Evolutionary conservation across 1,139 yeast genomes (phyloP).

Genomic region (Pichia sp.): DNA sequence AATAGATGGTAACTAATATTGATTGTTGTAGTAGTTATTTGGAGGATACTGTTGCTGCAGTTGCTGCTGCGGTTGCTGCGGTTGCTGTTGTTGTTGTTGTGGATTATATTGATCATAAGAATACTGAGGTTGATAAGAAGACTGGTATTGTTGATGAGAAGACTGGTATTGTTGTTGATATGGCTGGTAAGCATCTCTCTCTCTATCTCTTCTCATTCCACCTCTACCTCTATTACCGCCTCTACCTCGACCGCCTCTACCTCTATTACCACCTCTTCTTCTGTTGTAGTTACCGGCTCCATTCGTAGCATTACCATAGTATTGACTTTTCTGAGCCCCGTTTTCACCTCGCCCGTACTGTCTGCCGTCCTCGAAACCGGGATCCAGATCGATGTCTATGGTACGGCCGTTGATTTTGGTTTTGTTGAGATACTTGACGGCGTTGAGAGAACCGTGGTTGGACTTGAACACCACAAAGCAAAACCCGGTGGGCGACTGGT

Average conservation of each 20-base stretch:
- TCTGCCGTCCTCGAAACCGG: conserved; percentile 90
- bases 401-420: conserved; percentile 77
- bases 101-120: background rate
- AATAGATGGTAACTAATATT: background rate
- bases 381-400: conserved; percentile 82
- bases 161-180: background rate
- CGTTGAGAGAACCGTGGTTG: conserved; percentile 66
- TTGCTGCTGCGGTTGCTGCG: background rate
- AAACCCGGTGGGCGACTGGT: conserved; percentile 91
- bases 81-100: background rate
- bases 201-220: conserved; percentile 13
- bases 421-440: conserved; percentile 72
- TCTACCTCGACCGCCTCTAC: conserved; percentile 15
- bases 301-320: conserved; percentile 14
- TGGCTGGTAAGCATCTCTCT: background rate
- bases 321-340: conserved; percentile 63
- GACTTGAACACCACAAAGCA: conserved; percentile 76
- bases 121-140: background rate
- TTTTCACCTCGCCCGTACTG: conserved; percentile 88
- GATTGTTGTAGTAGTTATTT: background rate
- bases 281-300: background rate
- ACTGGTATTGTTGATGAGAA: background rate
- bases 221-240: conserved; percentile 26
- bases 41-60: background rate
- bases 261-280: conserved; percentile 15